Conservation (phyloP, 192 early-diverging fungal genomes). For the Irineochytrium annulatum region DNA sequence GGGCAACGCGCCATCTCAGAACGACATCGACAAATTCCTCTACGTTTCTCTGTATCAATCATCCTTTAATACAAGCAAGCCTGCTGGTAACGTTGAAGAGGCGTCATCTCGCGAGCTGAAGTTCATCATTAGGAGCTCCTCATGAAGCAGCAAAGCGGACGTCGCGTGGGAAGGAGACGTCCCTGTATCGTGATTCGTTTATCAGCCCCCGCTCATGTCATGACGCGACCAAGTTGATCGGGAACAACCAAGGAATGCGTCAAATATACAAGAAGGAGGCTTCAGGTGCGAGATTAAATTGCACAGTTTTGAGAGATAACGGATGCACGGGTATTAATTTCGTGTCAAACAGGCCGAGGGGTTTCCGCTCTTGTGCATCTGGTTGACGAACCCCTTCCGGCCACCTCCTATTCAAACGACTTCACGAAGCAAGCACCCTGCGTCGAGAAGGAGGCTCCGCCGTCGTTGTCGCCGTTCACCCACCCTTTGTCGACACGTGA, state of each 20-base stretch:
- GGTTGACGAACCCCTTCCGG: not conserved
- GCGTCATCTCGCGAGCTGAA: too few species aligned
- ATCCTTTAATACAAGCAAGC: conserved; percentile 5
- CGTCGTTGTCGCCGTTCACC: conserved; percentile 8
- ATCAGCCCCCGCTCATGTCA: not conserved
- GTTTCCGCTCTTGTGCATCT: conserved; percentile 21
- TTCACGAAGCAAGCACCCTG: conserved; percentile 2
- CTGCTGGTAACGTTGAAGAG: too few species aligned
- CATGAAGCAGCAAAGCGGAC: not conserved
- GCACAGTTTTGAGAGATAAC: too few species aligned
- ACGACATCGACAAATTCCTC: conserved; percentile 21
- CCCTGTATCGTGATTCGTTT: conserved; percentile 22
- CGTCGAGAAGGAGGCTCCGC: conserved; percentile 13
- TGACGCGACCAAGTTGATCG: conserved; percentile 14
- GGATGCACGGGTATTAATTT: not conserved
- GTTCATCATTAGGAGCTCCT: not conserved
- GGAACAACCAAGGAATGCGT: conserved; percentile 13
- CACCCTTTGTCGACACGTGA: conserved; percentile 22
- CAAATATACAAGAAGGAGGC: conserved; percentile 11
- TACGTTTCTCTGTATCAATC: conserved; percentile 26
- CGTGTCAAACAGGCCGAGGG: conserved; percentile 1
- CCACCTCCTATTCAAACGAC: conserved; percentile 18
- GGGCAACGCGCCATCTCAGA: conserved; percentile 10
- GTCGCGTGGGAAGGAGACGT: not conserved
- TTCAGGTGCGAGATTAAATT: not conserved